These are phyloP conservation scores for Pseudogymnoascus sp. DNA, from an alignment of 2,329 filamentous ascomycete genomes.

Conservation along the genomic window DNA sequence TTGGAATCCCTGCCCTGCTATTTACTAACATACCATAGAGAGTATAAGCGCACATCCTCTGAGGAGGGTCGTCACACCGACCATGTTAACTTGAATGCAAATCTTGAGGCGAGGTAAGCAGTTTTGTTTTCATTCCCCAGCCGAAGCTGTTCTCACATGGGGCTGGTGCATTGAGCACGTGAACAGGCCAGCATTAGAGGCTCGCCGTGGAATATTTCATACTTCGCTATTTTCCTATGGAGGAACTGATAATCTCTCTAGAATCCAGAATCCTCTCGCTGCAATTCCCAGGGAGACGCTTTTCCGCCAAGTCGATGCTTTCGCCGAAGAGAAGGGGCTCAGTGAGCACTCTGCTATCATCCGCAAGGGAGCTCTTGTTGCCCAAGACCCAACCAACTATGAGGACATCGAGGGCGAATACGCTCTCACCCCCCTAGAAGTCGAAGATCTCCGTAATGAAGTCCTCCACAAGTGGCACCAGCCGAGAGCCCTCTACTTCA, in stretches of 20 bases:
- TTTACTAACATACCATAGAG: neutral
- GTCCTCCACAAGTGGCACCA: slow-evolving; percentile 59
- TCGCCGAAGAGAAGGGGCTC: slow-evolving; percentile 51
- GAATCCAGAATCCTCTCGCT: slow-evolving; percentile 46
- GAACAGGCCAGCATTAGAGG: neutral
- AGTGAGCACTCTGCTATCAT: slow-evolving; percentile 49
- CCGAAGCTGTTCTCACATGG: neutral
- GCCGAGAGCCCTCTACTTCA: slow-evolving; percentile 53
- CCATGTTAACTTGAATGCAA: slow-evolving; percentile 18
- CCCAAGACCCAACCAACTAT: slow-evolving; percentile 56
- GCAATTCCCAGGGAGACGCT: slow-evolving; percentile 43
- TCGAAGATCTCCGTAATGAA: slow-evolving; percentile 51
- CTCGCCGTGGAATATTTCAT: no score
- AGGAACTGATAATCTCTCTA: slow-evolving; percentile 20
- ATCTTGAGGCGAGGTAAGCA: slow-evolving; percentile 18
- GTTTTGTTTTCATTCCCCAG: neutral
- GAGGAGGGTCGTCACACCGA: slow-evolving; percentile 13
- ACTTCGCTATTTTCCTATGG: neutral
- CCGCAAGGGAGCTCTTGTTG: slow-evolving; percentile 61
- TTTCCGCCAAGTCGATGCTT: slow-evolving; percentile 47
- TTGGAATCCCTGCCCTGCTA: neutral
- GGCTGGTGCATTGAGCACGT: neutral
- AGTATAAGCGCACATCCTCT: slow-evolving; percentile 15
- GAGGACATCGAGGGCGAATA: slow-evolving; percentile 49
- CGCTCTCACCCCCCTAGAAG: slow-evolving; percentile 51